Conservation (phyloP, 192 early-diverging fungal species). For the Backusella australiensis region DNA sequence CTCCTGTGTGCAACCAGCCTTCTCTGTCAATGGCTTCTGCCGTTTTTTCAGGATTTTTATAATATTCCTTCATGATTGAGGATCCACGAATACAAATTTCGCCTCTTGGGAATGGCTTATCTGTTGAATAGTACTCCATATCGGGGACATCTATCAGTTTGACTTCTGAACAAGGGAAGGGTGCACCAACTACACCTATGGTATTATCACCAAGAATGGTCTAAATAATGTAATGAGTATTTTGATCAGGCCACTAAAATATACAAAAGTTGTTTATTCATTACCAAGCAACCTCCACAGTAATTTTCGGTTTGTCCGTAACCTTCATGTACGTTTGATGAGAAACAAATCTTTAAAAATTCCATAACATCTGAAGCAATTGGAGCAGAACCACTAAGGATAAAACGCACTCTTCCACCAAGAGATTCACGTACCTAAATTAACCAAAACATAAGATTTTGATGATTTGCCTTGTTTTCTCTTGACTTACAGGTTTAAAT, state of each 20-base stretch:
- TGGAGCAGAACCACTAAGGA: slow-evolving; percentile 85
- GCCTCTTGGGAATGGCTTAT: slow-evolving; percentile 82
- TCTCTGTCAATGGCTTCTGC: slow-evolving; percentile 73
- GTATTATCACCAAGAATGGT: slow-evolving; percentile 34
- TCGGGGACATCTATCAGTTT: slow-evolving; percentile 86
- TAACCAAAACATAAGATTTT: slow-evolving; percentile 3
- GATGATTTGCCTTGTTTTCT: not conserved
- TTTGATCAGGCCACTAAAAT: not conserved
- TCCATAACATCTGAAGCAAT: slow-evolving; percentile 79
- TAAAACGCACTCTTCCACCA: slow-evolving; percentile 75
- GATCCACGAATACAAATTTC: slow-evolving; percentile 86
- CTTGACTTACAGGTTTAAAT: slow-evolving; percentile 56
- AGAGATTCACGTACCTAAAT: slow-evolving; percentile 55
- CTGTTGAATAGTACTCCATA: slow-evolving; percentile 82
- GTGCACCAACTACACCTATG: slow-evolving; percentile 72
- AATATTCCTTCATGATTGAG: slow-evolving; percentile 78
- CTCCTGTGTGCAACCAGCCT: slow-evolving; percentile 87
- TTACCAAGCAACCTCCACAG: slow-evolving; percentile 43
- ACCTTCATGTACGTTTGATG: slow-evolving; percentile 75
- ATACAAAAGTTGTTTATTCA: not conserved
- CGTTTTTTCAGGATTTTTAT: slow-evolving; percentile 84
- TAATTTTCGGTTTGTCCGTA: slow-evolving; percentile 88
- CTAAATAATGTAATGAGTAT: not conserved
- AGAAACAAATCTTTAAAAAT: slow-evolving; percentile 84
- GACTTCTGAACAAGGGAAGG: slow-evolving; percentile 71